Evolutionary conservation across 371 early-diverging fungal genomes (phyloP).

Genomic region (Mortierella sp.): DNA sequence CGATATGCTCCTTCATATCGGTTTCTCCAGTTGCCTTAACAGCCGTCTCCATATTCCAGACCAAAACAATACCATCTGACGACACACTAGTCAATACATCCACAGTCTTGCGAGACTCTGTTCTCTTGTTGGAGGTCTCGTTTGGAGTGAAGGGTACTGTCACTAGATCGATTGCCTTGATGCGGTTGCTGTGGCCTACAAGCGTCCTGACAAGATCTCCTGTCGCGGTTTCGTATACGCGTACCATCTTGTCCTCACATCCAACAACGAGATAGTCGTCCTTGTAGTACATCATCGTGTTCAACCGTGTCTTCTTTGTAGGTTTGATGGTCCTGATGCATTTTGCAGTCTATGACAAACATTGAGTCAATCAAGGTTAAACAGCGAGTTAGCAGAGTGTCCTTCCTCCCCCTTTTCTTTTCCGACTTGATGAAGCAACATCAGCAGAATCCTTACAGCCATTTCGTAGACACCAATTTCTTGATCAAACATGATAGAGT

Average conservation of each 20-base stretch:
- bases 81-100: slow-evolving; percentile 70
- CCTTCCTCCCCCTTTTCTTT: neutral
- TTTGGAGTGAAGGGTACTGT: slow-evolving; percentile 57
- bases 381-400: neutral
- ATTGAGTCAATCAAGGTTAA: neutral
- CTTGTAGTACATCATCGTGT: slow-evolving; percentile 56
- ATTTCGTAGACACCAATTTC: slow-evolving; percentile 77
- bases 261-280: slow-evolving; percentile 75
- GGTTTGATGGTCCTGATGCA: slow-evolving; percentile 60
- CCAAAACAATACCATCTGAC: slow-evolving; percentile 77
- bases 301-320: slow-evolving; percentile 57
- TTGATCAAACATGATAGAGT: slow-evolving; percentile 80
- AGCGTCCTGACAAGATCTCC: slow-evolving; percentile 67
- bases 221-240: slow-evolving; percentile 67
- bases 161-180: slow-evolving; percentile 59
- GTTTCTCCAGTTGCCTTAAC: slow-evolving; percentile 27
- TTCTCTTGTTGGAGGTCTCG: slow-evolving; percentile 54
- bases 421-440: neutral
- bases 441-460: slow-evolving; percentile 58
- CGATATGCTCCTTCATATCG: slow-evolving; percentile 56
- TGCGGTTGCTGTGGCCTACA: slow-evolving; percentile 64
- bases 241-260: slow-evolving; percentile 76
- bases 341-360: slow-evolving; percentile 59
- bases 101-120: slow-evolving; percentile 49
- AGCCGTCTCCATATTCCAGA: slow-evolving; percentile 69